Evolutionary conservation across 2,329 filamentous ascomycete species (phyloP).

Genomic region (Aureobasidium pullulans): DNA sequence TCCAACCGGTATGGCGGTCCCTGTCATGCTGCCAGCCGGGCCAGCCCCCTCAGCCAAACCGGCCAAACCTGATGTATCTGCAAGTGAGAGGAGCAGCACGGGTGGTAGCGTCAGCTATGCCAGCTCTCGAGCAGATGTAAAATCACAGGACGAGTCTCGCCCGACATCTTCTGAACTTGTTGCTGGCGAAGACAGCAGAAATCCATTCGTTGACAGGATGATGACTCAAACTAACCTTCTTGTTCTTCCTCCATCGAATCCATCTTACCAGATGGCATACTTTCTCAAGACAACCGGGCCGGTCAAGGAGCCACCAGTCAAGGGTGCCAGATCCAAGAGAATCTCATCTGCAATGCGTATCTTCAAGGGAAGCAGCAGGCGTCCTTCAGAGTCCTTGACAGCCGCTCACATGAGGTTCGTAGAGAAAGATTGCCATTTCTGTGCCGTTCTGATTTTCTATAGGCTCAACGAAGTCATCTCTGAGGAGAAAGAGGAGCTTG

Average conservation of each 20-base stretch:
- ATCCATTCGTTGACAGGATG: conserved; percentile 20
- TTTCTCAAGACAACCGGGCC: conserved; percentile 34
- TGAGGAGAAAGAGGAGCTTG: not conserved
- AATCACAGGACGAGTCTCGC: not conserved
- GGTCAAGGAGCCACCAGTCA: conserved; percentile 19
- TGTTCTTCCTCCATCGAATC: conserved; percentile 22
- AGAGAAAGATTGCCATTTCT: not conserved
- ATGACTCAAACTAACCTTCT: conserved; percentile 26
- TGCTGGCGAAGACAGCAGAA: not conserved
- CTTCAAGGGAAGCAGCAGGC: conserved; percentile 19
- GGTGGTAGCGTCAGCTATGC: not conserved
- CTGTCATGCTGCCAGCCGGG: conserved; percentile 12
- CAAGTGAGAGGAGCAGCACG: not conserved
- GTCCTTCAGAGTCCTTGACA: conserved; percentile 14
- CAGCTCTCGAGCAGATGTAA: conserved; percentile 3
- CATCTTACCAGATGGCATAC: conserved; percentile 29
- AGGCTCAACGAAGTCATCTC: conserved; percentile 7
- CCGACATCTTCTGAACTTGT: not conserved
- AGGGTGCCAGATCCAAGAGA: conserved; percentile 16
- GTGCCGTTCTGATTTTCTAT: not conserved
- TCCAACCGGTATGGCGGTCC: conserved; percentile 16
- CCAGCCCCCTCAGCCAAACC: conserved; percentile 3
- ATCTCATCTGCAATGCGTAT: conserved; percentile 26
- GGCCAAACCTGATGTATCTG: not conserved
- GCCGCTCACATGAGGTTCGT: conserved; percentile 21